Percentiles rank a stretch among this genome's conserved stretches.
phyloP scores from a whole-genome alignment of 1,139 yeast species.

The Blastobotrys malaysiensis region DNA sequence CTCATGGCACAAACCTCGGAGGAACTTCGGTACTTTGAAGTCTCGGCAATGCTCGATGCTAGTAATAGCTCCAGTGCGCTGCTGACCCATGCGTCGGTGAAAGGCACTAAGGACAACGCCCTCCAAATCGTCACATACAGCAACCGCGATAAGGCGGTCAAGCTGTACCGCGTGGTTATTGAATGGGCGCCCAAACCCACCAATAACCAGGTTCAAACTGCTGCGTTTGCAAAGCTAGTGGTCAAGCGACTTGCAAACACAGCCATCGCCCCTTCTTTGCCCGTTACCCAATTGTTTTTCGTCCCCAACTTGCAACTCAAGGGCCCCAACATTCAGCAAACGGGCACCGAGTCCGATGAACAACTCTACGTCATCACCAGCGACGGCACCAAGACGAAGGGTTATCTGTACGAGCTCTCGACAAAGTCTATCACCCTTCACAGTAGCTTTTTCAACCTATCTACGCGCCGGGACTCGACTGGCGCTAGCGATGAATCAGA shows the following conservation, averaged over 20 bases:
- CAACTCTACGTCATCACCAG: constrained; percentile 34
- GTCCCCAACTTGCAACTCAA: constrained; percentile 20
- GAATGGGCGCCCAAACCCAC: constrained; percentile 49
- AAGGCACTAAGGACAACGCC: constrained; percentile 48
- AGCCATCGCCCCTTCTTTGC: constrained; percentile 9
- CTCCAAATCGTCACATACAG: constrained; percentile 48
- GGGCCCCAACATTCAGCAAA: constrained; percentile 14
- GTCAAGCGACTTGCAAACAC: constrained; percentile 14
- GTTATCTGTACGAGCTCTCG: constrained; percentile 20
- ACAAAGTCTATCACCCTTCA: constrained; percentile 32
- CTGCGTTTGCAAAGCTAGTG: constrained; percentile 17
- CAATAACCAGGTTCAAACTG: constrained; percentile 10
- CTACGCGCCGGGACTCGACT: constrained; percentile 16
- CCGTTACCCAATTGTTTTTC: constrained; percentile 28
- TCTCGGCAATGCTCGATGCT: constrained; percentile 22
- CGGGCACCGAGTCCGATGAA: constrained; percentile 34
- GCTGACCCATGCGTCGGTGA: constrained; percentile 51
- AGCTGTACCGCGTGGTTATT: constrained; percentile 44
- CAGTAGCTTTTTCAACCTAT: constrained; percentile 25
- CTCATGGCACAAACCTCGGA: constrained; percentile 28
- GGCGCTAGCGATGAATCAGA: constrained; percentile 11
- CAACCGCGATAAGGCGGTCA: constrained; percentile 38
- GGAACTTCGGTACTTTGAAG: constrained; percentile 29
- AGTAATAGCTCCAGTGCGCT: constrained; percentile 10
- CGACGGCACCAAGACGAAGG: constrained; percentile 20